Base-by-base conservation (phyloP, 352 stramenopile species). In the Globisporangium sylvaticum region DNA sequence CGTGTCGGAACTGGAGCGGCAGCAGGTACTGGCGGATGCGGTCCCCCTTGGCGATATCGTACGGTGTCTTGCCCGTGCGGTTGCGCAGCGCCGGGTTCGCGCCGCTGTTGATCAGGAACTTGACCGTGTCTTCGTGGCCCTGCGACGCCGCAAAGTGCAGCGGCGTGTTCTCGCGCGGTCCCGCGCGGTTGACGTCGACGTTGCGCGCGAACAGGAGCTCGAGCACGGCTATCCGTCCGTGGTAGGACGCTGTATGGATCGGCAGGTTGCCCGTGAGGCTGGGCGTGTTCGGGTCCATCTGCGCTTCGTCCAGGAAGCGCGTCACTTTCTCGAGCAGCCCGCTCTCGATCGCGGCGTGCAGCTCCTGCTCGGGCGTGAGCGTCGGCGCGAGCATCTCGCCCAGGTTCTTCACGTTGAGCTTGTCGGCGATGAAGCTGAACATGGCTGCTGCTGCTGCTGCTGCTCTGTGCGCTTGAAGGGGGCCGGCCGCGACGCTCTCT, bases 381-480 rank as follows among this genome's bases (percentile, higher is more conserved):
- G 89, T 92, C 3, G 89, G 89, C 69, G 89, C 89, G 69, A 96
- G 72, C 64, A 95, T 81, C 80, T 95, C 85, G 63, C 87, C 89
- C 73, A 96, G 64, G 66, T 91, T 93, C 76, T 94, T 95, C 57
- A 96, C 85, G 52, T 96, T 96, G 68, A 95, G 83, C 72, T 92
- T 93, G 66, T 96, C 88, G 32, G 87, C 88, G 60, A 96, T 84
- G 77, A 84, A 96, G 66, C 83, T 89, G 65, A 96, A 96, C 89
- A 96, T 96, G 42, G 62, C 62, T 60, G 44, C 39, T 9, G 4
- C 25, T 5, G 8, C 24, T n/a, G n/a, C n/a, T 24, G 8, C 14
- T 31, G 27, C 52, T 27, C 22, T 42, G 58, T 46, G 55, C 42
- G 18, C 20, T 15, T 60, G 12, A 24, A 22, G 25, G 9, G 50